phyloP scores from a whole-genome alignment of 1,284 basidiomycete species.

The Ganoderma sp. region DNA sequence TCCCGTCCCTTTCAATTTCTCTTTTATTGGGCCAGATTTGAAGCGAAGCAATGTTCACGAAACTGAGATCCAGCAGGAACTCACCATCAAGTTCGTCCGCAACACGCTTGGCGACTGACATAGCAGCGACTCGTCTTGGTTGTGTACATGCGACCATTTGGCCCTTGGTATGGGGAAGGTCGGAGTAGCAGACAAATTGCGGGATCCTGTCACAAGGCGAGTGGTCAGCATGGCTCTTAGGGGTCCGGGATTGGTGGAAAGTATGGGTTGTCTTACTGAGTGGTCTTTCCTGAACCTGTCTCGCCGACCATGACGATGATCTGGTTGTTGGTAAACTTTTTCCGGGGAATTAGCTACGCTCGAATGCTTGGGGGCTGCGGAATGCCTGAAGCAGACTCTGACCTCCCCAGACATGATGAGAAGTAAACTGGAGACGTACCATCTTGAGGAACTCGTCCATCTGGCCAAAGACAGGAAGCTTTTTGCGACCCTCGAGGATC shows the following conservation, averaged over 20 bases:
- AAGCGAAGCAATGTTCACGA: too few relatives aligned
- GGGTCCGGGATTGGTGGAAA: background rate
- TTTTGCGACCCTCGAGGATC: constrained; percentile 85
- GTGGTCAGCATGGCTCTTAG: constrained; percentile 24
- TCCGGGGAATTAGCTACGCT: constrained; percentile 42
- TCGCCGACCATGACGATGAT: constrained; percentile 97
- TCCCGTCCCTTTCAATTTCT: too few relatives aligned
- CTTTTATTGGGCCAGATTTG: too few relatives aligned
- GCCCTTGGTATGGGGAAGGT: constrained; percentile 86
- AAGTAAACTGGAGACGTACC: constrained; percentile 52
- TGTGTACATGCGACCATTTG: constrained; percentile 98
- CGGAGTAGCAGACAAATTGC: constrained; percentile 94
- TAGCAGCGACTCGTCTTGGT: constrained; percentile 95
- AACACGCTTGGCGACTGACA: constrained; percentile 98
- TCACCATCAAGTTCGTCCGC: constrained; percentile 97
- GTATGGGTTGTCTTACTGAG: constrained; percentile 69
- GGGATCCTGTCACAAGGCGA: constrained; percentile 64
- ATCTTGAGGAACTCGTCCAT: constrained; percentile 92
- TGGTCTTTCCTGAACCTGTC: constrained; percentile 98
- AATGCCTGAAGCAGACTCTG: constrained; percentile 40
- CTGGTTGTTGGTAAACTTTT: constrained; percentile 84
- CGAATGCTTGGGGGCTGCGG: constrained; percentile 31
- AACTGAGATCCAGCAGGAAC: constrained; percentile 37
- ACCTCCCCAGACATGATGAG: constrained; percentile 45
- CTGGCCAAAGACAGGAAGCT: constrained; percentile 90